phyloP scores from a whole-genome alignment of 805 yeast species.

The Ogataea degrootiae region DNA sequence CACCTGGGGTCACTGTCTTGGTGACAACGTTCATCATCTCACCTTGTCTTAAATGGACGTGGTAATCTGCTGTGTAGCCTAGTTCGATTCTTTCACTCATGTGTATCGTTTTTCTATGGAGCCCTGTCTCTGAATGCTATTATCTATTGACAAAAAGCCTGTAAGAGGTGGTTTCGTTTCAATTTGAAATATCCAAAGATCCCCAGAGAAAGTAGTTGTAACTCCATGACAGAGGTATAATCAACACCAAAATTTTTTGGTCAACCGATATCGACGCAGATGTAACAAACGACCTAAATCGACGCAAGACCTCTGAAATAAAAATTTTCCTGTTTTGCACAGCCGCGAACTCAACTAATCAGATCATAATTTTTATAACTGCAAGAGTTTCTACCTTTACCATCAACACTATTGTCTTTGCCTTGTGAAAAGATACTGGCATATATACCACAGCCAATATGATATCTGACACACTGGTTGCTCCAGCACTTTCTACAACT shows the following conservation, averaged over 20 bases:
- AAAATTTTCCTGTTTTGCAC: no score
- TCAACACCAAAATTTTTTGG: no score
- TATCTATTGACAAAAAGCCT: neutral
- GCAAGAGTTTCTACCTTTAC: no score
- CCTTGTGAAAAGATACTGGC: neutral
- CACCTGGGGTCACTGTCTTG: conserved; percentile 88
- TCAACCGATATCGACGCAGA: no score
- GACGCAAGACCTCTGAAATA: no score
- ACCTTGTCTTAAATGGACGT: conserved; percentile 94
- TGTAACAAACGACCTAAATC: no score
- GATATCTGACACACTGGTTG: conserved; percentile 30
- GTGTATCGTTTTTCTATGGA: neutral
- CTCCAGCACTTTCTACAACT: conserved; percentile 72
- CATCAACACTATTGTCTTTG: neutral
- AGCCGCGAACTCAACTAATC: no score
- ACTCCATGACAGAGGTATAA: no score
- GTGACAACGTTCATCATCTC: conserved; percentile 87
- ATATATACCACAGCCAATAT: neutral
- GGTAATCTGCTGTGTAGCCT: conserved; percentile 85
- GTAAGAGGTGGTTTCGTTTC: neutral
- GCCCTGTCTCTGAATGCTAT: neutral
- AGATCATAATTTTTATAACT: no score
- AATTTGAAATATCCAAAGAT: no score
- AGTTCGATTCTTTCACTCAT: conserved; percentile 37
- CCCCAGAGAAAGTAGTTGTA: no score